Evolutionary conservation across 2,329 filamentous ascomycete species (phyloP).

Genomic region (Plenodomus lindquistii): DNA sequence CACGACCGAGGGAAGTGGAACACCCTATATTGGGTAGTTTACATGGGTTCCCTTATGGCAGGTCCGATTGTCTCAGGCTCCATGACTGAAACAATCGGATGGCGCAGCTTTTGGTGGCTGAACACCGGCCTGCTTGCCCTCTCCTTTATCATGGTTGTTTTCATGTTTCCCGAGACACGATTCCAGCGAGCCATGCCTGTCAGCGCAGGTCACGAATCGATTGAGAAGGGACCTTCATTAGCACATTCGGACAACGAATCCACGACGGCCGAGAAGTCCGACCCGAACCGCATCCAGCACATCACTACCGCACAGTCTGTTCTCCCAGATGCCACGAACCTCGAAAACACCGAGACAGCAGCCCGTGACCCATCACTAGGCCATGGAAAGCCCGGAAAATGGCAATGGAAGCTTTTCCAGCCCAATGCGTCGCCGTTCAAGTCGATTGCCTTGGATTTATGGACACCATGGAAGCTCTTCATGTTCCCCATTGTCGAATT

Average conservation of each 20-base stretch:
- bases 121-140: constrained; percentile 60
- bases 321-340: constrained; percentile 25
- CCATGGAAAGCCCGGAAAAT: constrained; percentile 57
- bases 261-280: constrained; percentile 17
- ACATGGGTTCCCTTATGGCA: constrained; percentile 66
- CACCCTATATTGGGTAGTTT: constrained; percentile 64
- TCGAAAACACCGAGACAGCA: constrained; percentile 41
- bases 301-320: constrained; percentile 22
- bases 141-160: constrained; percentile 57
- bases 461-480: constrained; percentile 66
- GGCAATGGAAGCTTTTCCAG: constrained; percentile 61
- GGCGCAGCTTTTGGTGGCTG: constrained; percentile 69
- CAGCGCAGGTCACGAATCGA: constrained; percentile 16
- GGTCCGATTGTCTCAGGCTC: constrained; percentile 61
- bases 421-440: constrained; percentile 51
- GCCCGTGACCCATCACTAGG: constrained; percentile 60
- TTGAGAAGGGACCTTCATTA: constrained; percentile 23
- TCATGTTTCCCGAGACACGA: constrained; percentile 67
- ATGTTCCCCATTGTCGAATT: constrained; percentile 66
- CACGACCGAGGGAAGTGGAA: constrained; percentile 67
- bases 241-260: constrained; percentile 14
- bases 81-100: constrained; percentile 63
- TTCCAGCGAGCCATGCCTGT: constrained; percentile 55
- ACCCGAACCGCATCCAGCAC: constrained; percentile 30
- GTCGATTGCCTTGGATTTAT: constrained; percentile 58